These are phyloP conservation scores for Trichocladium uniseriatum DNA, from an alignment of 495 filamentous ascomycete genomes.

Conservation along the genomic window DNA sequence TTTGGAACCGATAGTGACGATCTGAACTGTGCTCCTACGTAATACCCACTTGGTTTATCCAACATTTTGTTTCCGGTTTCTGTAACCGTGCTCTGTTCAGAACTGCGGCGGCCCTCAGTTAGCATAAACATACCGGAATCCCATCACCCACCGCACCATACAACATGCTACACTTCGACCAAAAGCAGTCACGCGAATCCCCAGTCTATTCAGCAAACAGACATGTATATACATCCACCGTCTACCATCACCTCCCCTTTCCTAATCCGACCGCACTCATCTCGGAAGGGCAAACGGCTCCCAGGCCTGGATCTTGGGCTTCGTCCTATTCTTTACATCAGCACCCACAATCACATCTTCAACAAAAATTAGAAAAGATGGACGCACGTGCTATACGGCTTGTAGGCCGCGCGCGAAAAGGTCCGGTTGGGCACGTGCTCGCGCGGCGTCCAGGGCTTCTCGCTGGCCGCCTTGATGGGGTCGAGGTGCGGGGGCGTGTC, in stretches of 20 bases:
- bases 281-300: slow-evolving; percentile 29
- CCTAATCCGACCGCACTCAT: no score
- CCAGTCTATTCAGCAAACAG: not conserved
- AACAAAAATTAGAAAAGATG: not conserved
- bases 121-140: no score
- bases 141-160: no score
- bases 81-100: no score
- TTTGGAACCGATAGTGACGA: no score
- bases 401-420: slow-evolving; percentile 65
- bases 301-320: slow-evolving; percentile 35
- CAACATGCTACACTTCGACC: not conserved
- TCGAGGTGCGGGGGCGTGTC: slow-evolving; percentile 79
- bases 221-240: slow-evolving; percentile 5
- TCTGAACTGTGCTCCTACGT: no score
- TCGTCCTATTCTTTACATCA: slow-evolving; percentile 19
- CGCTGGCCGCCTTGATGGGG: slow-evolving; percentile 49
- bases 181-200: not conserved
- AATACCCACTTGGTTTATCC: no score
- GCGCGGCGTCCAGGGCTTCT: slow-evolving; percentile 62
- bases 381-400: slow-evolving; percentile 85
- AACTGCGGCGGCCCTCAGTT: no score
- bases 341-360: not conserved
- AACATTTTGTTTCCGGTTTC: no score
- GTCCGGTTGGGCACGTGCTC: slow-evolving; percentile 69
- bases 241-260: not conserved